Evolutionary conservation across 192 early-diverging fungal genomes (phyloP), one percentile per base, ranked within the genome.

Genomic region (Dissophora ornata): DNA sequence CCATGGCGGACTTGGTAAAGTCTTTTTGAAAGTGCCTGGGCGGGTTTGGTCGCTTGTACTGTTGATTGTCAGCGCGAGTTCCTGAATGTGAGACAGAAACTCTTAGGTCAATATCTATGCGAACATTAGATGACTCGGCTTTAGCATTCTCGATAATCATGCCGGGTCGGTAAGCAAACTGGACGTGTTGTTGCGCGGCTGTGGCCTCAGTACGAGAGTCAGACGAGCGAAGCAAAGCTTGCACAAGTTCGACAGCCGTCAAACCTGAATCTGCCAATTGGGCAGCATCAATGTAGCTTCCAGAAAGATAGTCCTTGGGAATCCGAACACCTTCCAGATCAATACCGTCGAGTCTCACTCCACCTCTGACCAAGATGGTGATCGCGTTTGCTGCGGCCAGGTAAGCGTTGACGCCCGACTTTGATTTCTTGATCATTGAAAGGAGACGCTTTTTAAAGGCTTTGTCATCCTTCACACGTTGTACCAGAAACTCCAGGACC

Each of bases 371-470:
- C 46, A 60, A 48, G 4, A 60, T 48, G 1, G 58, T 48, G 30
- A 60, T 48, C 5, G 58, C 45, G 13, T 60, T 60, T 0, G 58
- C 58, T 3, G 58, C 58, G 0, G 58, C 46, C 21, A 45, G 3
- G 26, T 24, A 4, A 8, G n/a, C 4, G 3, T 26, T 24, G 1
- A 0, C 19, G 25, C 26, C 38, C 0, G 19, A 4, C 47, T 60
- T 60, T 1, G 57, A 60, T 0, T 6, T 25, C 5, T 60, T 44
- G n/a, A 60, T 47, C 2, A 60, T 12, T 1, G 12, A 2, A 3
- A 32, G 44, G 16, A 60, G 57, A 4, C n/a, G 28, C 1, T 28
- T 0, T 28, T 60, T 47, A 28, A 60, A 60, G 4, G 0, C 15
- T 13, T 12, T 11, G 1, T 47, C 45, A 1, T 21, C 16, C 33